These are phyloP conservation scores for Trichoderma gracile DNA, from an alignment of 2,329 filamentous ascomycete genomes.

Conservation along the genomic window DNA sequence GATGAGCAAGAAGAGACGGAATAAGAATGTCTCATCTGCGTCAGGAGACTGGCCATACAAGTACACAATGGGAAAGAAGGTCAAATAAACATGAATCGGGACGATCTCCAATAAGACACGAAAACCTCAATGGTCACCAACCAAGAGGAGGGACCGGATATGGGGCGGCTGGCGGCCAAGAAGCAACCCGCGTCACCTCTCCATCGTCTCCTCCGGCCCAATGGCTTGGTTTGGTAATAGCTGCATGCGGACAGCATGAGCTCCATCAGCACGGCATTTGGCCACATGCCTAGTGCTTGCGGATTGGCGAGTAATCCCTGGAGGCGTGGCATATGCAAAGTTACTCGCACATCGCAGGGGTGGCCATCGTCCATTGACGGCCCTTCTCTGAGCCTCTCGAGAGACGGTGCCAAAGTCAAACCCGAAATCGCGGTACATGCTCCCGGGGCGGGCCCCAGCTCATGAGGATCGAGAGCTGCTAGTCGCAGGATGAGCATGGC, in stretches of 20 bases:
- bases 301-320: slow-evolving; percentile 1
- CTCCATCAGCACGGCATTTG: slow-evolving; percentile 18
- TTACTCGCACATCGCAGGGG: neutral
- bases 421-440: slow-evolving; percentile 24
- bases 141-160: neutral
- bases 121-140: slow-evolving; percentile 6
- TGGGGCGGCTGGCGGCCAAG: neutral
- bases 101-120: neutral
- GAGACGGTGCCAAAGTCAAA: slow-evolving; percentile 19
- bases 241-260: slow-evolving; percentile 18
- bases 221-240: slow-evolving; percentile 12
- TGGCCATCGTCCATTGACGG: neutral
- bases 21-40: slow-evolving; percentile 18
- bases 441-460: slow-evolving; percentile 14
- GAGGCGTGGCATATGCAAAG: neutral
- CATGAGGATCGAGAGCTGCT: neutral
- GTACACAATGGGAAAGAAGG: slow-evolving; percentile 15
- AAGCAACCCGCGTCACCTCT: slow-evolving; percentile 12
- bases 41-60: neutral
- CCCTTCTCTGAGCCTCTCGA: neutral
- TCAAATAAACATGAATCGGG: slow-evolving; percentile 3
- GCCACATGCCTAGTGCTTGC: slow-evolving; percentile 18
- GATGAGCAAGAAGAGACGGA: slow-evolving; percentile 3
- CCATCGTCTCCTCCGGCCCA: neutral
- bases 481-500: slow-evolving; percentile 13